Percentiles rank a stretch among this genome's conserved stretches.
phyloP scores from a whole-genome alignment of 2,329 filamentous ascomycete species.

The Didymella pomorum region DNA sequence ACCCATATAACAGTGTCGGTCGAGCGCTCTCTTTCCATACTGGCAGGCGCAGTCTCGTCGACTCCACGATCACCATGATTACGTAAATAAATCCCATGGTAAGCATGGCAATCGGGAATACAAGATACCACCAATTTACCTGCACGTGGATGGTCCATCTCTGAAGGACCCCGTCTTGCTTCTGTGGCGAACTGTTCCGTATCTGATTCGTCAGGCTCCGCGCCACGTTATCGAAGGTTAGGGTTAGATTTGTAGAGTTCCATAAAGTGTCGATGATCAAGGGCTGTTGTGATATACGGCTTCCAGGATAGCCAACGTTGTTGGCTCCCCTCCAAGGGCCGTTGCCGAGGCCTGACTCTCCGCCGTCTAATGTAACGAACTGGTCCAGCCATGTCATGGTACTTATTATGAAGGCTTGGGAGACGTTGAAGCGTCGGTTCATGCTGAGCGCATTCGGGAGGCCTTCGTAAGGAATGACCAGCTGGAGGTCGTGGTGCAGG shows the following conservation, averaged over 20 bases:
- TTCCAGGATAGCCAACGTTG: too few relatives aligned
- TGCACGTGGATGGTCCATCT: constrained; percentile 2
- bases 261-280: neutral
- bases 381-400: too few relatives aligned
- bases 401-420: too few relatives aligned
- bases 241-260: neutral
- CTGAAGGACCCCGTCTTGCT: neutral
- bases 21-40: constrained; percentile 17
- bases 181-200: neutral
- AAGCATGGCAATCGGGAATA: constrained; percentile 10
- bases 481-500: too few relatives aligned
- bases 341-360: too few relatives aligned
- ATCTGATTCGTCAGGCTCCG: neutral
- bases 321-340: too few relatives aligned
- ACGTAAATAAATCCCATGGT: constrained; percentile 10
- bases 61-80: constrained; percentile 4
- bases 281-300: neutral
- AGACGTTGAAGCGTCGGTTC: too few relatives aligned
- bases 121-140: constrained; percentile 14
- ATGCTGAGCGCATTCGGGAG: too few relatives aligned
- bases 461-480: too few relatives aligned
- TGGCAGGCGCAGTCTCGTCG: constrained; percentile 1
- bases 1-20: constrained; percentile 15
- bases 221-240: neutral
- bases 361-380: too few relatives aligned